These are phyloP conservation scores for Osmanthus fragrans DNA, from an alignment of 257 asterid genomes.

Conservation along the genomic window DNA sequence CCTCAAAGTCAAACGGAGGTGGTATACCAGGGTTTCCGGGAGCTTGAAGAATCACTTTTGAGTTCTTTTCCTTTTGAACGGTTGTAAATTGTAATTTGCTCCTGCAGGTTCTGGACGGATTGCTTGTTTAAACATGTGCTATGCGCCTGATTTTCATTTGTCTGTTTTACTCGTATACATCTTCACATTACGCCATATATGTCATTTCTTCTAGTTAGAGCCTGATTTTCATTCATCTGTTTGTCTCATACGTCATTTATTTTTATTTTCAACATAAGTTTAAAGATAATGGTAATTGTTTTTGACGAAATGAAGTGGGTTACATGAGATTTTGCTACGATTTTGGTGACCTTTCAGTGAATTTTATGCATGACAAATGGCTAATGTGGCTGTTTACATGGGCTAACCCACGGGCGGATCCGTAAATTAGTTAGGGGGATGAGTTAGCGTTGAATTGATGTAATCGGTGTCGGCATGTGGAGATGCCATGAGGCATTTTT, in stretches of 20 bases:
- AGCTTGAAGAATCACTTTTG: constrained; percentile 83
- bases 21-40: constrained; percentile 74
- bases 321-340: too few relatives aligned
- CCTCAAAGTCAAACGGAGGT: constrained; percentile 82
- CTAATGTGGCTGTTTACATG: too few relatives aligned
- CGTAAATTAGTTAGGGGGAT: too few relatives aligned
- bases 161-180: too few relatives aligned
- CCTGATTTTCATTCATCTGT: too few relatives aligned
- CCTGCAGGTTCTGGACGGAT: constrained; percentile 26
- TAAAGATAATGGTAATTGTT: neutral
- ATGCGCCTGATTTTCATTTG: neutral
- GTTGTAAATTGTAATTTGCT: constrained; percentile 42
- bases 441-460: too few relatives aligned
- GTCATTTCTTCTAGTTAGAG: too few relatives aligned
- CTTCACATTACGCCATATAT: neutral
- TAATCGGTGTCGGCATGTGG: too few relatives aligned
- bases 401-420: too few relatives aligned
- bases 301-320: too few relatives aligned
- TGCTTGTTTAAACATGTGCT: neutral
- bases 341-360: neutral
- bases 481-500: too few relatives aligned
- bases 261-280: neutral
- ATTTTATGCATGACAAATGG: neutral
- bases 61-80: constrained; percentile 59
- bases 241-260: too few relatives aligned